Conservation (phyloP, 1,139 yeast species). For the Yamadazyma conglobata region DNA sequence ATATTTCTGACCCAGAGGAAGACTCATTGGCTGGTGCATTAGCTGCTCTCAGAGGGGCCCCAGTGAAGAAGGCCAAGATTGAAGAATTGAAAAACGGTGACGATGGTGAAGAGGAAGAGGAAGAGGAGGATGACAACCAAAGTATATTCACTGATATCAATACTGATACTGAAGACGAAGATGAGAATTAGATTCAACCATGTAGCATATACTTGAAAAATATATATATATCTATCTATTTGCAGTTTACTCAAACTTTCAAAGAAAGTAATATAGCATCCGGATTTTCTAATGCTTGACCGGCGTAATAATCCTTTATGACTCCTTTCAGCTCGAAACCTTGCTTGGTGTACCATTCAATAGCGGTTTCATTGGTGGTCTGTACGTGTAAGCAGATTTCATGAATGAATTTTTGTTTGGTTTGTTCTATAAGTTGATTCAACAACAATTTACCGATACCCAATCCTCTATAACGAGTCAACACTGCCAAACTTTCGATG, state of each 20-base stretch:
- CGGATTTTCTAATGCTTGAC: slow-evolving; percentile 42
- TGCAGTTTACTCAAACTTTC: too few relatives aligned
- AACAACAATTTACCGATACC: slow-evolving; percentile 65
- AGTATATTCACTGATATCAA: slow-evolving; percentile 47
- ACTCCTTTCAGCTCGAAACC: slow-evolving; percentile 47
- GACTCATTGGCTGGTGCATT: slow-evolving; percentile 65
- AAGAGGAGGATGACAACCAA: slow-evolving; percentile 35
- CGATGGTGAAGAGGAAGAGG: slow-evolving; percentile 37
- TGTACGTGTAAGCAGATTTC: slow-evolving; percentile 62
- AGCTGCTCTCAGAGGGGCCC: slow-evolving; percentile 57
- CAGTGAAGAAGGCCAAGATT: slow-evolving; percentile 32
- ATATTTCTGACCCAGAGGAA: slow-evolving; percentile 63
- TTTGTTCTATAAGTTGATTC: slow-evolving; percentile 50
- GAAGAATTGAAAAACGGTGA: too few relatives aligned
- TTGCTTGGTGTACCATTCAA: slow-evolving; percentile 53
- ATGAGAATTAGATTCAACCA: slow-evolving; percentile 22
- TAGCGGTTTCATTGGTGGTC: slow-evolving; percentile 38
- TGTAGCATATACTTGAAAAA: too few relatives aligned
- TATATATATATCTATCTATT: too few relatives aligned
- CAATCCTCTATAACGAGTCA: slow-evolving; percentile 53
- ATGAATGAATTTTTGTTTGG: slow-evolving; percentile 51
- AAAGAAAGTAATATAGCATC: slow-evolving; percentile 41
- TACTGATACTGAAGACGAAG: slow-evolving; percentile 54
- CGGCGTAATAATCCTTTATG: slow-evolving; percentile 49
- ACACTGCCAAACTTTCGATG: slow-evolving; percentile 64